Conservation (phyloP, 805 yeast genomes). For the Candida insectorum region DNA sequence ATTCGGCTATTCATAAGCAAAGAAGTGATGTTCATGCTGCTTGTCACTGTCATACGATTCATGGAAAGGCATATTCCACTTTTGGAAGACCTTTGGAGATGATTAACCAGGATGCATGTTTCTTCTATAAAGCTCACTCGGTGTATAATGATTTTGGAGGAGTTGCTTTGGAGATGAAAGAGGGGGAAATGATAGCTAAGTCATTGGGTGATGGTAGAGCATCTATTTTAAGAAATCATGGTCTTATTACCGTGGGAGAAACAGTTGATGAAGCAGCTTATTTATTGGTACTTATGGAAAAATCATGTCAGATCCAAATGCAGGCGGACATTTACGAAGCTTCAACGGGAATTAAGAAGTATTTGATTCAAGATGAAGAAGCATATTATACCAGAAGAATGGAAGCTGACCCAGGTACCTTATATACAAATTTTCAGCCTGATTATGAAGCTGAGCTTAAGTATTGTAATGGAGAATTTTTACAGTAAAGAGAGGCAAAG, state of each 20-base stretch:
- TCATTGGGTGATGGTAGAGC: conserved; percentile 29
- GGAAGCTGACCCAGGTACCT: conserved; percentile 59
- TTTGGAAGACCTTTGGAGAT: conserved; percentile 53
- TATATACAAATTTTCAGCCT: conserved; percentile 70
- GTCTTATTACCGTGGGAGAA: conserved; percentile 30
- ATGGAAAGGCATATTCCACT: conserved; percentile 38
- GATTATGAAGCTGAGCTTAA: too few relatives aligned
- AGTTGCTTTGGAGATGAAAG: conserved; percentile 48
- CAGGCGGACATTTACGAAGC: conserved; percentile 42
- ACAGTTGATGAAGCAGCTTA: conserved; percentile 38
- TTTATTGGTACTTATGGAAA: conserved; percentile 29
- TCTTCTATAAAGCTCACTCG: conserved; percentile 60
- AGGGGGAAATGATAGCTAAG: conserved; percentile 26
- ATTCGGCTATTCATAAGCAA: conserved; percentile 35
- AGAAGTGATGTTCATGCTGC: conserved; percentile 39
- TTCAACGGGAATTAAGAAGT: conserved; percentile 33
- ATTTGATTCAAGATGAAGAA: conserved; percentile 58
- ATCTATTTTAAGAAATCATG: conserved; percentile 32
- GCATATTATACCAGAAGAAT: conserved; percentile 64
- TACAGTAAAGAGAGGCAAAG: too few relatives aligned
- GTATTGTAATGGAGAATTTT: too few relatives aligned
- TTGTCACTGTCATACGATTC: conserved; percentile 37
- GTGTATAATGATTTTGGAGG: conserved; percentile 75
- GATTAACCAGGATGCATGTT: conserved; percentile 76
- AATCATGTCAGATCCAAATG: conserved; percentile 27